phyloP scores from a whole-genome alignment of 202 grass and related monocot genomes.

The Setaria italica region DNA sequence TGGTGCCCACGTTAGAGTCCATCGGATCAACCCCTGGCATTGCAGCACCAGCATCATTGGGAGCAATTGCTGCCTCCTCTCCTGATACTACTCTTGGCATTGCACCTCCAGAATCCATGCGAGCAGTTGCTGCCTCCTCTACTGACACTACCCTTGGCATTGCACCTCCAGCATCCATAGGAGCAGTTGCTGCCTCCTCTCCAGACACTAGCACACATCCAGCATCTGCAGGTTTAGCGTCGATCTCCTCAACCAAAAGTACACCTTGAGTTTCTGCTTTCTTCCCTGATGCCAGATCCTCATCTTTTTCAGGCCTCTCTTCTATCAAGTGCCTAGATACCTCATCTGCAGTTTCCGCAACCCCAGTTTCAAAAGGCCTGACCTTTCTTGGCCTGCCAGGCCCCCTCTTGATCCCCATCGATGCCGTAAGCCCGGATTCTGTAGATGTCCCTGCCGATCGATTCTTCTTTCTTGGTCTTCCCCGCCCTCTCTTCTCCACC shows the following conservation, averaged over 20 bases:
- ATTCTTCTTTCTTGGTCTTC: conserved; percentile 40
- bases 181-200: neutral
- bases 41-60: neutral
- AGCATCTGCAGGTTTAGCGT: neutral
- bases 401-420: conserved; percentile 26
- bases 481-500: conserved; percentile 37
- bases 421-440: conserved; percentile 3
- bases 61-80: conserved; percentile 21
- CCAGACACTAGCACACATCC: conserved; percentile 5
- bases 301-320: neutral
- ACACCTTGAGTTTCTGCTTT: conserved; percentile 23
- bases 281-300: neutral
- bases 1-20: neutral
- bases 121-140: conserved; percentile 3
- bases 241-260: neutral
- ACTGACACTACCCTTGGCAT: neutral
- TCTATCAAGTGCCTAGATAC: conserved; percentile 24
- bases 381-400: conserved; percentile 43
- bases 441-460: neutral
- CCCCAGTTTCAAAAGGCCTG: conserved; percentile 7
- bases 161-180: conserved; percentile 10
- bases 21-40: neutral
- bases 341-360: conserved; percentile 23
- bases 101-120: conserved; percentile 12
- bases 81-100: neutral